Base-by-base conservation (phyloP, 2,329 filamentous ascomycete species). In the Arthrobotrys megalospora region DNA sequence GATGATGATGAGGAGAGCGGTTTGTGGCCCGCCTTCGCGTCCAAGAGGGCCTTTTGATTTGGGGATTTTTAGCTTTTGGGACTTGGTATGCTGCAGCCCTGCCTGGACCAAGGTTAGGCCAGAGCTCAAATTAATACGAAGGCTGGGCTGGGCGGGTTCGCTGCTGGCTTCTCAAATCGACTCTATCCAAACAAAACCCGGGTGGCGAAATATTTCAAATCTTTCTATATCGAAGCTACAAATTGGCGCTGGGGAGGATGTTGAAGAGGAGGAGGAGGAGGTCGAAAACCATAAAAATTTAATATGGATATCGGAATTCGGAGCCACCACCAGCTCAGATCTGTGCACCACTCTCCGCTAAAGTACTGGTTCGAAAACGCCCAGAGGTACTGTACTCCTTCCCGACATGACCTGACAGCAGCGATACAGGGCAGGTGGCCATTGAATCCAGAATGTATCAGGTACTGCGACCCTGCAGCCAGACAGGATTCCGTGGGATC, bases 101-200 rank as follows among this genome's bases (percentile, higher is more conserved):
- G 60, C 43, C 60, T 64, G 60, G 14, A 48, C 24, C 43, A 48
- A 47, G 41, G 19, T 34, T 34, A 11, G 52, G 38, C 41, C 60
- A 19, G 48, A 64, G 60, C 60, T 64, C 60, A 64, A 64, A 47
- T 48, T 48, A 64, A 64, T 64, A 34, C 43, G 60, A 47, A 64
- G 60, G 60, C 60, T 47, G 60, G 60, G 53, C 50, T 32, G 38
- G 58, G 14, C 41, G 47, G 55, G 55, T 38, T 63, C 24, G 55
- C 55, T 43, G 52, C 52, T 38, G 52, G 52, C 55, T 60, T 43
- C 34, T 60, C 55, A 60, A 60, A 60, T 60, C 55, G 55, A 60
- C 55, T 60, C 1, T 60, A n/a, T 60, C 55, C 55, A 60, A 43
- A 43, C 55, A 24, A 19, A 60, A 7, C 36, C 34, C 41, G 6